Evolutionary conservation across 2,329 filamentous ascomycete genomes (phyloP).

Genomic region (Exophiala aquamarina): DNA sequence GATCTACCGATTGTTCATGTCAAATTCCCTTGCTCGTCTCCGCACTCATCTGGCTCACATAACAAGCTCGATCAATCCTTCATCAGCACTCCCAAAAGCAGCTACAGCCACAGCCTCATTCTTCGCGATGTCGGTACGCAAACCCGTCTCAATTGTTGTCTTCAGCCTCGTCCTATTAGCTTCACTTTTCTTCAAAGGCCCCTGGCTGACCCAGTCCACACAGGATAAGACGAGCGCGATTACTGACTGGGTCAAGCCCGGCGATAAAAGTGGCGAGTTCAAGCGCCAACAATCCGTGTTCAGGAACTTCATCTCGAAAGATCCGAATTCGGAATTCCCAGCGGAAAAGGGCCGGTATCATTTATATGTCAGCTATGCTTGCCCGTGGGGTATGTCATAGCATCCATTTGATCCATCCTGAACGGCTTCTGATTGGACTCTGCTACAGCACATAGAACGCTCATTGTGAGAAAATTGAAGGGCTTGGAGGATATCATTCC

Average conservation of each 20-base stretch:
- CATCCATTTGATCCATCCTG: conserved; percentile 8
- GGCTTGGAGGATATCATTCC: conserved; percentile 82
- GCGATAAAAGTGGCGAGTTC: conserved; percentile 76
- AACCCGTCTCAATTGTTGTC: conserved; percentile 11
- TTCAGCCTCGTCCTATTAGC: conserved; percentile 13
- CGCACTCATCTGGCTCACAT: background rate
- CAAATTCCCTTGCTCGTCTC: background rate
- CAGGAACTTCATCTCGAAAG: conserved; percentile 73
- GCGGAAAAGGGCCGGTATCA: conserved; percentile 90
- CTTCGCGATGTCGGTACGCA: conserved; percentile 22
- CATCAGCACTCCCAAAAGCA: background rate
- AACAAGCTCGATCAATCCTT: background rate
- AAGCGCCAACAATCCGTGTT: conserved; percentile 84
- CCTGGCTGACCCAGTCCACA: conserved; percentile 9
- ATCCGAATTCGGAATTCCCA: conserved; percentile 71
- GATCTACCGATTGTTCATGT: background rate
- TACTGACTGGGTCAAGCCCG: conserved; percentile 78
- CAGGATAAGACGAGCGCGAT: conserved; percentile 53
- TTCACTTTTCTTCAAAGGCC: conserved; percentile 11
- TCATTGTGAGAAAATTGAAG: conserved; percentile 88
- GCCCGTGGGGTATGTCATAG: conserved; percentile 72
- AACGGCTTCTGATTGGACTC: too few relatives aligned
- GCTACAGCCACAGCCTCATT: conserved; percentile 10
- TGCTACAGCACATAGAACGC: conserved; percentile 77
- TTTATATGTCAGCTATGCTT: conserved; percentile 91